Percentiles rank a stretch among this genome's conserved stretches.
These are phyloP conservation scores for Emericellopsis atlantica DNA, from an alignment of 2,329 filamentous ascomycete genomes.

Conservation along the genomic window DNA sequence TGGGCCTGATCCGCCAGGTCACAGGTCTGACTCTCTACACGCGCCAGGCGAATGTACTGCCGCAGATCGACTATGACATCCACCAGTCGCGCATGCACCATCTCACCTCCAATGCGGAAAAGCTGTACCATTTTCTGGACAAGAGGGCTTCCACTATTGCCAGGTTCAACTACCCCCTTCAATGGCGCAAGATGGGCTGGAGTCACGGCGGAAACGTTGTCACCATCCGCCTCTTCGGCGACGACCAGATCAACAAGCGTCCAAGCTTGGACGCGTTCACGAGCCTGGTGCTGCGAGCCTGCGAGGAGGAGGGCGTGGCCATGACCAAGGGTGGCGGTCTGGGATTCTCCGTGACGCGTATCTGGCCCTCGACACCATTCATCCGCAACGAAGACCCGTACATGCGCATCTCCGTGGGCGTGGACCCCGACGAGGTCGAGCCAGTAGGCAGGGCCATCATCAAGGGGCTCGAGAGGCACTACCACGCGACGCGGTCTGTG, in stretches of 20 bases:
- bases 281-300: conserved; percentile 5
- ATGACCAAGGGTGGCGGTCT: conserved; percentile 9
- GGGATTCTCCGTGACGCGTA: conserved; percentile 8
- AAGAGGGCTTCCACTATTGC: conserved; percentile 1
- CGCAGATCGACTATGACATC: conserved; percentile 1
- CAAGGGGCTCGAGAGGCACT: conserved; percentile 7
- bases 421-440: conserved; percentile 8
- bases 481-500: conserved; percentile 3
- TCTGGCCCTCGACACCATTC: conserved; percentile 8
- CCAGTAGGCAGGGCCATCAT: conserved; percentile 6
- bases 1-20: conserved; percentile 3
- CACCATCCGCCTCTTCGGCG: conserved; percentile 6
- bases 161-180: conserved; percentile 5
- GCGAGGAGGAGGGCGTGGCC: conserved; percentile 7
- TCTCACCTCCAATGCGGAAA: conserved; percentile 3
- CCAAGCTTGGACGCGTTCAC: conserved; percentile 7
- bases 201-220: conserved; percentile 8
- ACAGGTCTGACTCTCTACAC: conserved; percentile 4
- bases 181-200: conserved; percentile 8
- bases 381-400: conserved; percentile 7
- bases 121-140: conserved; percentile 2
- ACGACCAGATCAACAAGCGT: conserved; percentile 7
- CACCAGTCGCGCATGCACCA: conserved; percentile 3
- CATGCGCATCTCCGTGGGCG: conserved; percentile 7
- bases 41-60: conserved; percentile 3